phyloP scores from a whole-genome alignment of 768 basidiomycete genomes.

The Russula brevipes region DNA sequence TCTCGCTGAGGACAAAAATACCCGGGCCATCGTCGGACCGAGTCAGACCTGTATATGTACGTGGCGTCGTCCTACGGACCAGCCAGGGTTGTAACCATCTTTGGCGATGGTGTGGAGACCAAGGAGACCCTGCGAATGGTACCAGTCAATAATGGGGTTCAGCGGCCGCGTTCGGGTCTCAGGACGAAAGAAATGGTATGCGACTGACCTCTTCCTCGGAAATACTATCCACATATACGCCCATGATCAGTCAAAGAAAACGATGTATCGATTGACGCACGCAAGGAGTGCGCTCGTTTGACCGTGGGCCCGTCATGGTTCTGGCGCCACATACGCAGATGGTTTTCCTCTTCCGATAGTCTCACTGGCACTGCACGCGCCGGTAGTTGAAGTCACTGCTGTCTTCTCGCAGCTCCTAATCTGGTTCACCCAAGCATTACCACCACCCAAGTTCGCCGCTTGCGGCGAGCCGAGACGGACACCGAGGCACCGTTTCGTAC shows the following conservation, averaged over 20 bases:
- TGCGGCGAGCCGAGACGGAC: conserved; percentile 36
- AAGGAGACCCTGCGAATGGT: conserved; percentile 7
- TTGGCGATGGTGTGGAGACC: conserved; percentile 28
- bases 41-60: too few species aligned
- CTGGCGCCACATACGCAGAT: conserved; percentile 29
- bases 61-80: conserved; percentile 22
- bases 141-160: not conserved
- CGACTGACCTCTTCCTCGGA: conserved; percentile 26
- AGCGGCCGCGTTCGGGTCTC: too few species aligned
- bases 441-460: conserved; percentile 46
- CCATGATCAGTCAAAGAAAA: too few species aligned
- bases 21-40: too few species aligned
- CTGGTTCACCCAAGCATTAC: conserved; percentile 41
- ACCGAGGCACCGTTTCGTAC: conserved; percentile 30
- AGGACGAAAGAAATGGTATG: not conserved
- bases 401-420: conserved; percentile 43
- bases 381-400: conserved; percentile 33
- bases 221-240: conserved; percentile 1
- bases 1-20: too few species aligned
- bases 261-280: conserved; percentile 25
- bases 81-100: conserved; percentile 33
- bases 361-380: conserved; percentile 41
- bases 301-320: conserved; percentile 20
- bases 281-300: conserved; percentile 32
- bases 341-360: conserved; percentile 27